Conservation (phyloP, 108 stramenopile species). For the Schizochytrium sp. region DNA sequence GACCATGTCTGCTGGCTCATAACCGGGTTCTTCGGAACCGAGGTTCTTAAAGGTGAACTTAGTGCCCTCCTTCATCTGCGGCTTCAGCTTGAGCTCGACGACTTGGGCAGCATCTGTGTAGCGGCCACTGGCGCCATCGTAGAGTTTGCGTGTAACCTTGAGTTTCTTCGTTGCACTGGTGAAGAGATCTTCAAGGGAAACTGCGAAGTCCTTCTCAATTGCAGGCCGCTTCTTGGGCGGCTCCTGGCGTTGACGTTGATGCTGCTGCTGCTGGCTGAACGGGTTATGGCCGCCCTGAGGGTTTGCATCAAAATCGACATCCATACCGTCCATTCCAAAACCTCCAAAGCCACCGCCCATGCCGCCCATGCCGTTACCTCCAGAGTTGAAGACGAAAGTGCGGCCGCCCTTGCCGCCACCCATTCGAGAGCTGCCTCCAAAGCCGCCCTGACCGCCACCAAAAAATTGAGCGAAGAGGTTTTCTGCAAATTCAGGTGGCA, state of each 20-base stretch:
- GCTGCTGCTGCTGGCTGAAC: slow-evolving; percentile 13
- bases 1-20: slow-evolving; percentile 94
- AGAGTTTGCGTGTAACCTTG: slow-evolving; percentile 90
- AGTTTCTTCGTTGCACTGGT: slow-evolving; percentile 96
- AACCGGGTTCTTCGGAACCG: slow-evolving; percentile 95
- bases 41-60: slow-evolving; percentile 93
- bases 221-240: slow-evolving; percentile 89
- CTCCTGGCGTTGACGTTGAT: neutral
- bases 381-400: slow-evolving; percentile 59
- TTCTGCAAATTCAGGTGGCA: slow-evolving; percentile 69
- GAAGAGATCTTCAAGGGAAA: slow-evolving; percentile 95
- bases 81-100: slow-evolving; percentile 95
- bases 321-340: neutral
- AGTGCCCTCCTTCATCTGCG: slow-evolving; percentile 93
- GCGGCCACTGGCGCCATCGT: slow-evolving; percentile 86
- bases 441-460: slow-evolving; percentile 82
- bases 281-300: neutral
- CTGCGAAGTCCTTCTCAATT: slow-evolving; percentile 92
- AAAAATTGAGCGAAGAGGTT: slow-evolving; percentile 97
- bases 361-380: slow-evolving; percentile 66
- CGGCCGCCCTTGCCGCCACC: neutral
- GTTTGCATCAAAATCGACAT: slow-evolving; percentile 39
- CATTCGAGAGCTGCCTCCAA: neutral
- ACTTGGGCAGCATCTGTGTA: slow-evolving; percentile 86
- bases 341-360: slow-evolving; percentile 20